These are phyloP conservation scores for Zea luxurians DNA, from an alignment of 176 grass and related monocot genomes.

Conservation along the genomic window DNA sequence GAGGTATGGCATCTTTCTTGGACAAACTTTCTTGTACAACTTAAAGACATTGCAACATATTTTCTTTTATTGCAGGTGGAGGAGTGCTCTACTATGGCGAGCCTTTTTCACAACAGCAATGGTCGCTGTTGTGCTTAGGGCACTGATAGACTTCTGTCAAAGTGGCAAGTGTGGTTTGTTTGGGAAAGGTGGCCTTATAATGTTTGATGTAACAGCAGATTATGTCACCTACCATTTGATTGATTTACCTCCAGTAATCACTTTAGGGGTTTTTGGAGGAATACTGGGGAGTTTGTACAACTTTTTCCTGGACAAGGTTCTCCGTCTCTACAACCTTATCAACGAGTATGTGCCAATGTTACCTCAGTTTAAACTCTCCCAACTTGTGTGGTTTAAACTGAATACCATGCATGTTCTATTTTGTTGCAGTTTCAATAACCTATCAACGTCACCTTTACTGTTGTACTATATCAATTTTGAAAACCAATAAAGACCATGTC, in stretches of 20 bases:
- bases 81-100: constrained; percentile 91
- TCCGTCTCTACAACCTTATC: constrained; percentile 73
- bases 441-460: constrained; percentile 8
- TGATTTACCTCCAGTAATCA: constrained; percentile 69
- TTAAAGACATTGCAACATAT: not conserved
- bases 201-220: constrained; percentile 89
- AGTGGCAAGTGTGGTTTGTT: constrained; percentile 88
- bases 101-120: constrained; percentile 93
- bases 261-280: constrained; percentile 79
- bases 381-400: constrained; percentile 12
- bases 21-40: not conserved
- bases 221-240: constrained; percentile 59
- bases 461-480: constrained; percentile 7
- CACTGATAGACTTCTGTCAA: constrained; percentile 80
- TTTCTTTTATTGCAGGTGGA: constrained; percentile 74
- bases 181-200: constrained; percentile 95
- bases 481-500: not conserved
- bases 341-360: constrained; percentile 62
- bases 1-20: not conserved
- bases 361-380: constrained; percentile 21
- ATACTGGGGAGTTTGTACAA: constrained; percentile 85
- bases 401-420: not conserved
- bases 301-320: constrained; percentile 73
- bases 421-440: constrained; percentile 1
- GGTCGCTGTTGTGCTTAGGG: constrained; percentile 76